Evolutionary conservation across 2,329 filamentous ascomycete genomes (phyloP).

Genomic region (Elsinoe batatas): DNA sequence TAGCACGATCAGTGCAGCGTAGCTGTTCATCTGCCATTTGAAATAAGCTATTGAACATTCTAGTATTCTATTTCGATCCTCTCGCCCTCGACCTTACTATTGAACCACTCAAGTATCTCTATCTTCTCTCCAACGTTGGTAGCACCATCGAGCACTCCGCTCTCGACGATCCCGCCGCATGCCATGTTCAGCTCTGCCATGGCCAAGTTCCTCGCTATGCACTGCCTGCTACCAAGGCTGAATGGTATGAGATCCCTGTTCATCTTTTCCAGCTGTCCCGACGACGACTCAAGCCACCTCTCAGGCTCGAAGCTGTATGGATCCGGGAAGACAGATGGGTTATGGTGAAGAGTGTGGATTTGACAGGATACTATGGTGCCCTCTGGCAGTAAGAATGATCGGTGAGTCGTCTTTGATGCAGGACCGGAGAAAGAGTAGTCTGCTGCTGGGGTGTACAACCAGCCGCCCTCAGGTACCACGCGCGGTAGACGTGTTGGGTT

Average conservation of each 20-base stretch:
- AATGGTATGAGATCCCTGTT: constrained; percentile 39
- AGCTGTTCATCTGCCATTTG: no score
- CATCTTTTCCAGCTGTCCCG: constrained; percentile 28
- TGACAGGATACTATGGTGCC: constrained; percentile 39
- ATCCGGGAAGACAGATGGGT: constrained; percentile 34
- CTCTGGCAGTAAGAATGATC: constrained; percentile 26
- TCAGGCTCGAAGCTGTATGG: constrained; percentile 39
- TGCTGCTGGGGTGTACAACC: constrained; percentile 24
- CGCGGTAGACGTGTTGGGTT: constrained; percentile 44
- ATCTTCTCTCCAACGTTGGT: constrained; percentile 33
- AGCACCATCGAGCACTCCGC: constrained; percentile 37
- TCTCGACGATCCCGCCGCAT: constrained; percentile 34
- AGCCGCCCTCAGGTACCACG: constrained; percentile 34
- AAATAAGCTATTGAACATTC: no score
- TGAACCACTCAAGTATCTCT: constrained; percentile 49
- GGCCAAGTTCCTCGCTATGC: constrained; percentile 43
- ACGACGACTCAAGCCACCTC: constrained; percentile 34
- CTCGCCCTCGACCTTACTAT: constrained; percentile 42
- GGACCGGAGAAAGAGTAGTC: constrained; percentile 8
- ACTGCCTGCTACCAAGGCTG: constrained; percentile 39
- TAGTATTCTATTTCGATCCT: constrained; percentile 32
- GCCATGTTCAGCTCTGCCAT: constrained; percentile 35
- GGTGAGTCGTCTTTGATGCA: background rate
- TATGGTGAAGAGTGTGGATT: constrained; percentile 38
- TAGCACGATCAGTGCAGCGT: no score